These are phyloP conservation scores for Rhizopogon sp. DNA, from an alignment of 768 basidiomycete species.

Conservation along the genomic window DNA sequence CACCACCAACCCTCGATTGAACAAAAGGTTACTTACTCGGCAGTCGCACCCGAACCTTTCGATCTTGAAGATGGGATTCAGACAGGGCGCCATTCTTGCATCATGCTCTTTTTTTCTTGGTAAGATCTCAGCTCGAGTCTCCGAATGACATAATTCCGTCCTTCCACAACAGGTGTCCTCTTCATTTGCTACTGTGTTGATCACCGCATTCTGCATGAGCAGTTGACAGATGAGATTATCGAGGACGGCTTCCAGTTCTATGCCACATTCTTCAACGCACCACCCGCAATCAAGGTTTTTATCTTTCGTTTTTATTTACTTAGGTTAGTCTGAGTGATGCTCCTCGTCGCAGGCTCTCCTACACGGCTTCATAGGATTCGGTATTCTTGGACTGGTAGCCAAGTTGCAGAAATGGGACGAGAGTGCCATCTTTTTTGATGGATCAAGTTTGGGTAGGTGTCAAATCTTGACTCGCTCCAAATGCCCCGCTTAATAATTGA, in stretches of 20 bases:
- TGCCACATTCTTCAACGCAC: slow-evolving; percentile 87
- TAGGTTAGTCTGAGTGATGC: background rate
- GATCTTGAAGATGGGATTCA: slow-evolving; percentile 67
- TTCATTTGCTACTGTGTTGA: slow-evolving; percentile 88
- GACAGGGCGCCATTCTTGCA: slow-evolving; percentile 81
- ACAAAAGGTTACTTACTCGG: background rate
- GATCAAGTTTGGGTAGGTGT: slow-evolving; percentile 71
- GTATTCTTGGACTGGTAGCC: slow-evolving; percentile 65
- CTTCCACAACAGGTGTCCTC: slow-evolving; percentile 51
- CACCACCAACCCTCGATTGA: background rate
- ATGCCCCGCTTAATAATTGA: slow-evolving; percentile 10
- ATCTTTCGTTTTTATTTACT: background rate
- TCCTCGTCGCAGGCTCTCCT: slow-evolving; percentile 59
- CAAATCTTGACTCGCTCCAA: slow-evolving; percentile 6
- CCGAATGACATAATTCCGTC: slow-evolving; percentile 13
- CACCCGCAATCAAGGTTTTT: slow-evolving; percentile 86
- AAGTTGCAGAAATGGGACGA: slow-evolving; percentile 90
- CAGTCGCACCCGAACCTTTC: background rate
- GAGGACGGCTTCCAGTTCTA: slow-evolving; percentile 88
- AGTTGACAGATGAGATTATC: slow-evolving; percentile 57
- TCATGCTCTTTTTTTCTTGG: slow-evolving; percentile 90
- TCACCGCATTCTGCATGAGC: slow-evolving; percentile 74
- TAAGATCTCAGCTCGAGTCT: slow-evolving; percentile 30
- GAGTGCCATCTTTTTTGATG: slow-evolving; percentile 94
- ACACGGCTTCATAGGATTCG: slow-evolving; percentile 80